Conservation (phyloP, 1,284 basidiomycete species). For the Chalciporus sp. region DNA sequence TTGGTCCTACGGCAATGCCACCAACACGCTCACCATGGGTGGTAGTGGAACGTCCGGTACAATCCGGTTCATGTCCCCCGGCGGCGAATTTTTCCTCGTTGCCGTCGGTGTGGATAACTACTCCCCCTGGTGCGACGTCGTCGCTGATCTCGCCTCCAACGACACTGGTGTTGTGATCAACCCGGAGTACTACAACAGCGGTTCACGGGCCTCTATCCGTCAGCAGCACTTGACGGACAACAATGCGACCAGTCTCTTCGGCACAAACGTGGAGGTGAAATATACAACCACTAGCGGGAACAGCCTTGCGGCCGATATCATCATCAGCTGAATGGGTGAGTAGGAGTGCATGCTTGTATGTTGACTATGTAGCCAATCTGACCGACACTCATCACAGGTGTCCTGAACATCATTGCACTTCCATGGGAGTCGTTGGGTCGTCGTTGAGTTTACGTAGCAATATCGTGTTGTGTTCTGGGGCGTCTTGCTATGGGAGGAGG, state of each 20-base stretch:
- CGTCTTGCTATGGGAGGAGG: no score
- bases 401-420: no score
- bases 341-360: not conserved
- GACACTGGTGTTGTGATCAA: slow-evolving; percentile 32
- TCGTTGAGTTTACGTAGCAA: no score
- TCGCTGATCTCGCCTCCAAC: slow-evolving; percentile 27
- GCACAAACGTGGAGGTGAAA: not conserved
- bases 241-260: not conserved
- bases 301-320: not conserved
- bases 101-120: slow-evolving; percentile 41
- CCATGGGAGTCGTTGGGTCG: no score
- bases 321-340: not conserved
- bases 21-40: slow-evolving; percentile 34
- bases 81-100: slow-evolving; percentile 35
- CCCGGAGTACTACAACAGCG: slow-evolving; percentile 32
- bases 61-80: slow-evolving; percentile 33
- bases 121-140: slow-evolving; percentile 40
- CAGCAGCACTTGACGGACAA: slow-evolving; percentile 20
- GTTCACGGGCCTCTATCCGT: slow-evolving; percentile 8
- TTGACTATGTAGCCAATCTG: no score
- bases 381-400: no score
- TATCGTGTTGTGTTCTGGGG: no score
- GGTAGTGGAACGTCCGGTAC: slow-evolving; percentile 40
- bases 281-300: not conserved
- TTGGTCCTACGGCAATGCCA: slow-evolving; percentile 26